phyloP scores from a whole-genome alignment of 352 stramenopile genomes.

The Plasmopara viticola region DNA sequence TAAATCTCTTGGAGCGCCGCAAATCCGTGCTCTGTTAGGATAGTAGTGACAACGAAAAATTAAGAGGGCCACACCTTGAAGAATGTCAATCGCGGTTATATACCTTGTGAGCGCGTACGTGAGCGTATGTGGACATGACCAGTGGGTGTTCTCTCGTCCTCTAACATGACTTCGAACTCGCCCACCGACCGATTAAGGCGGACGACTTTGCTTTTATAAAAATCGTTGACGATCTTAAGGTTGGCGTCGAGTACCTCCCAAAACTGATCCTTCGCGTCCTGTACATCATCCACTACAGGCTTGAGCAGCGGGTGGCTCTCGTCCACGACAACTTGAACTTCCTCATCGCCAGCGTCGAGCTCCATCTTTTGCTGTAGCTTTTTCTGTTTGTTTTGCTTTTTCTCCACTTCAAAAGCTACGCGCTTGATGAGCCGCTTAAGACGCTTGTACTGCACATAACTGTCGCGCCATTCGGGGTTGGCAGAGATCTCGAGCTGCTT shows the following conservation, averaged over 20 bases:
- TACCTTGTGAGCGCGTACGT: constrained; percentile 55
- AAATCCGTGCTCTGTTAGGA: constrained; percentile 58
- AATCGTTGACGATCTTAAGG: constrained; percentile 82
- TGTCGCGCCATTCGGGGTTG: constrained; percentile 83
- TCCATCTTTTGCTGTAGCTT: constrained; percentile 56
- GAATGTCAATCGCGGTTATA: not conserved
- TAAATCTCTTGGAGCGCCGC: constrained; percentile 85
- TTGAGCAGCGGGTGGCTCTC: constrained; percentile 61
- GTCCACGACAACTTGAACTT: constrained; percentile 41
- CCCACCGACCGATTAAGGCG: constrained; percentile 60
- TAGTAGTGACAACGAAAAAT: constrained; percentile 7
- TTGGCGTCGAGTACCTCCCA: constrained; percentile 76
- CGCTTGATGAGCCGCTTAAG: constrained; percentile 89
- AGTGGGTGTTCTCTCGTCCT: constrained; percentile 60
- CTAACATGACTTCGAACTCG: constrained; percentile 66
- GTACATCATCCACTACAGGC: constrained; percentile 45
- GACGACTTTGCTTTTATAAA: constrained; percentile 66
- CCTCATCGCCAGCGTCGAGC: constrained; percentile 11
- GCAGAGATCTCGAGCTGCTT: constrained; percentile 89
- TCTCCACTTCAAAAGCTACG: constrained; percentile 85
- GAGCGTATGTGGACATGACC: constrained; percentile 70
- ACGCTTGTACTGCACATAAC: constrained; percentile 90
- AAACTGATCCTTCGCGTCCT: constrained; percentile 77
- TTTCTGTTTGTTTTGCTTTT: constrained; percentile 63
- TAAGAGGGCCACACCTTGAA: constrained; percentile 2